A percentile compares a stretch with the other conserved stretches of the same genome.
phyloP scores from a whole-genome alignment of 2,329 filamentous ascomycete species.

The Cladorrhinum sp. region DNA sequence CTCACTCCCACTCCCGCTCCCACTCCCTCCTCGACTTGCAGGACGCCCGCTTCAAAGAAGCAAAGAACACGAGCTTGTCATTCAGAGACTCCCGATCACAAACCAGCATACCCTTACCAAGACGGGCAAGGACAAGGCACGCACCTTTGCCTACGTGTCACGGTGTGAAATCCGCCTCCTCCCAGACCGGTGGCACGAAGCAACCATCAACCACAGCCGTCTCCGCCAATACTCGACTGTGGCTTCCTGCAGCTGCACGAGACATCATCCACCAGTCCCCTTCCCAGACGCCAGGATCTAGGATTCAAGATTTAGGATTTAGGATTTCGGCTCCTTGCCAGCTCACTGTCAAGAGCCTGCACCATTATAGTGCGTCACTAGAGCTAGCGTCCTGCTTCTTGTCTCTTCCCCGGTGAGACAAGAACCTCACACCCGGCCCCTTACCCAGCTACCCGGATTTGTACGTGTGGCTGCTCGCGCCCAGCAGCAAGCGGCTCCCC shows the following conservation, averaged over 20 bases:
- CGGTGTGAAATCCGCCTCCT: background rate
- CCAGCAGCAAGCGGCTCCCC: slow-evolving; percentile 11
- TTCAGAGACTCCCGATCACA: background rate
- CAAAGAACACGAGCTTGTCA: slow-evolving; percentile 2
- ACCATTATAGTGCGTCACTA: slow-evolving; percentile 7
- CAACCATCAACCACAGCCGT: slow-evolving; percentile 11
- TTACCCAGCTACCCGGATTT: slow-evolving; percentile 25
- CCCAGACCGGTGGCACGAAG: slow-evolving; percentile 6
- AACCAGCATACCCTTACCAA: slow-evolving; percentile 3
- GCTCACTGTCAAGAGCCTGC: slow-evolving; percentile 5
- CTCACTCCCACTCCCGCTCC: background rate
- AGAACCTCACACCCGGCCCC: slow-evolving; percentile 15
- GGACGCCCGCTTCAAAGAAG: background rate
- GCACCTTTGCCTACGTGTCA: slow-evolving; percentile 3
- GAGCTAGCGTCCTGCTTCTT: slow-evolving; percentile 9
- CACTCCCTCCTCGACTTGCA: slow-evolving; percentile 7
- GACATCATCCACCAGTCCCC: slow-evolving; percentile 10
- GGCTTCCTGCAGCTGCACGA: slow-evolving; percentile 23
- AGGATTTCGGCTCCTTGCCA: background rate
- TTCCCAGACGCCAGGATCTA: background rate
- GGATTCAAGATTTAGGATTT: background rate
- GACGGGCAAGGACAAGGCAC: background rate
- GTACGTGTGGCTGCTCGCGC: slow-evolving; percentile 20
- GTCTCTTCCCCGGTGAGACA: slow-evolving; percentile 21
- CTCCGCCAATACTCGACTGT: slow-evolving; percentile 12